Percentiles rank a stretch among this genome's conserved stretches.
phyloP scores from a whole-genome alignment of 2,329 filamentous ascomycete species.

The Cadophora sp. region DNA sequence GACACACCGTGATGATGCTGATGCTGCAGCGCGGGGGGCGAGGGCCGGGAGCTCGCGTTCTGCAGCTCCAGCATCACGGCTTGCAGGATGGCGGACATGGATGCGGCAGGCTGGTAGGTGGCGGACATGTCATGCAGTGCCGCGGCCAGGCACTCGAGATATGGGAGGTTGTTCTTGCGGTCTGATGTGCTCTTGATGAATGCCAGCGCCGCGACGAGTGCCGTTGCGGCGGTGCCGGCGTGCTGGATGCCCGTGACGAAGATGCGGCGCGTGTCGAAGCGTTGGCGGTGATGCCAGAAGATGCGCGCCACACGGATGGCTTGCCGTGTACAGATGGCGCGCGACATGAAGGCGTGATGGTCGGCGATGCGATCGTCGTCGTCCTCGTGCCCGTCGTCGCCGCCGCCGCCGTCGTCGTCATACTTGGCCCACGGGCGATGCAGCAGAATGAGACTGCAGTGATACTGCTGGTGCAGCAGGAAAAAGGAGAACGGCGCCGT shows the following conservation, averaged over 20 bases:
- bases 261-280: neutral
- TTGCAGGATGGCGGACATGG: neutral
- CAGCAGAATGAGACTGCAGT: neutral
- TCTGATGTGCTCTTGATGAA: neutral
- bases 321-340: neutral
- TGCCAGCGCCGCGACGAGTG: neutral
- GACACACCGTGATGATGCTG: neutral
- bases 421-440: neutral
- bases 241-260: neutral
- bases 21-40: neutral
- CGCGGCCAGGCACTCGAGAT: neutral
- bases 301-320: neutral
- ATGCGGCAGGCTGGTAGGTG: neutral
- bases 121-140: neutral
- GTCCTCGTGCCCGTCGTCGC: neutral
- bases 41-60: neutral
- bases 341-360: neutral
- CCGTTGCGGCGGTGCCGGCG: neutral
- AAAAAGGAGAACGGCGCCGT: neutral
- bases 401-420: neutral
- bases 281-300: neutral
- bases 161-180: neutral
- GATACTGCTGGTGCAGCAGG: neutral
- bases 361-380: neutral
- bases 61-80: neutral